Conservation (phyloP, 2,329 filamentous ascomycete genomes). For the Fusarium equiseti region DNA sequence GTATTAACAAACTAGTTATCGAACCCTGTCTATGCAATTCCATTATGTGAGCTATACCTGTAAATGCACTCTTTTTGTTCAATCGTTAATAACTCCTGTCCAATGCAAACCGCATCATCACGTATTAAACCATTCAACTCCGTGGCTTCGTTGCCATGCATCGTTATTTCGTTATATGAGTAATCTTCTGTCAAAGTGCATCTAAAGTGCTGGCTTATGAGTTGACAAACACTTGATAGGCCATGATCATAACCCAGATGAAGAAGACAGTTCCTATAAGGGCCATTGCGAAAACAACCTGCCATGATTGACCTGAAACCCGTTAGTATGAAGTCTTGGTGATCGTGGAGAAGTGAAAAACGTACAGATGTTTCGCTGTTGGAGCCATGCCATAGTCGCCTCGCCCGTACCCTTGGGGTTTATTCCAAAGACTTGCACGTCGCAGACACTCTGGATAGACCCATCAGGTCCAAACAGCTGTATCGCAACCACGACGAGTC, state of each 20-base stretch:
- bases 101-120: conserved; percentile 21
- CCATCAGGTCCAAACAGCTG: conserved; percentile 73
- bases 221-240: conserved; percentile 71
- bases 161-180: conserved; percentile 36
- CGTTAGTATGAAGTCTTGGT: conserved; percentile 29
- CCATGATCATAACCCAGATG: conserved; percentile 77
- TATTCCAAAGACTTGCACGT: conserved; percentile 66
- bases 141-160: conserved; percentile 37
- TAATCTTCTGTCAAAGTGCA: not conserved
- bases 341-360: conserved; percentile 27
- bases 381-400: conserved; percentile 71
- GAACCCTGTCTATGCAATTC: conserved; percentile 1
- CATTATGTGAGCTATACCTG: conserved; percentile 1
- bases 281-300: conserved; percentile 72
- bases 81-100: conserved; percentile 22
- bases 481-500: conserved; percentile 70
- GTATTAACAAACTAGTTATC: conserved; percentile 1
- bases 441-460: conserved; percentile 70
- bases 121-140: conserved; percentile 24
- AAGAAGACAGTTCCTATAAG: conserved; percentile 71
- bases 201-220: conserved; percentile 44
- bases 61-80: conserved; percentile 21
- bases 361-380: conserved; percentile 74
- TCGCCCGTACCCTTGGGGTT: conserved; percentile 64
- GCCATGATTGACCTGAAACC: conserved; percentile 69